These are phyloP conservation scores for Aspergillus hortae DNA, from an alignment of 2,329 filamentous ascomycete genomes.

Conservation along the genomic window DNA sequence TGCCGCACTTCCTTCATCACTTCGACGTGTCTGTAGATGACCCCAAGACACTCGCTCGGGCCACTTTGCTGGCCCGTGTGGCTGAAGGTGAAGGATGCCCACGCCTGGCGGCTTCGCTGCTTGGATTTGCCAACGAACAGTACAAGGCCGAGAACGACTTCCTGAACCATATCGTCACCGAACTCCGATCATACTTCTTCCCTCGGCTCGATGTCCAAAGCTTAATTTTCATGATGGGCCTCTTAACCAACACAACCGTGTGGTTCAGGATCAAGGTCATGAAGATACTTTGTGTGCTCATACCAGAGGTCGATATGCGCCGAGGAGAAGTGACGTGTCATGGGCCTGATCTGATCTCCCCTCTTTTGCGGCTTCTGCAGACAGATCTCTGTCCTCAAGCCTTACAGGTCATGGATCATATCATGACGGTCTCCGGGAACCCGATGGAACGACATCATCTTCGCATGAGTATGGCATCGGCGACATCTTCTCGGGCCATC, in stretches of 20 bases:
- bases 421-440: conserved; percentile 89
- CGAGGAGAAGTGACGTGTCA: conserved; percentile 85
- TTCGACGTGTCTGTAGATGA: conserved; percentile 65
- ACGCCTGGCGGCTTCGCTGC: conserved; percentile 65
- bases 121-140: conserved; percentile 64
- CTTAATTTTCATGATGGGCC: conserved; percentile 83
- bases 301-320: conserved; percentile 89
- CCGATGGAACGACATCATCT: conserved; percentile 92
- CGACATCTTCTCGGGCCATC: conserved; percentile 74
- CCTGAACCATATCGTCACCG: conserved; percentile 66
- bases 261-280: conserved; percentile 95
- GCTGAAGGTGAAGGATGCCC: conserved; percentile 69
- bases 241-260: conserved; percentile 80
- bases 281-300: conserved; percentile 78
- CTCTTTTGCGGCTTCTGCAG: conserved; percentile 80
- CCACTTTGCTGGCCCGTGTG: conserved; percentile 66
- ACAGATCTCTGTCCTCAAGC: conserved; percentile 93
- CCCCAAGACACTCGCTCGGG: conserved; percentile 57
- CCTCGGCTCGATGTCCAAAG: conserved; percentile 78
- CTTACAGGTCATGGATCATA: conserved; percentile 84
- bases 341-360: conserved; percentile 92
- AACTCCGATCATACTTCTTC: conserved; percentile 74
- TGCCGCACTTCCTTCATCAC: conserved; percentile 77
- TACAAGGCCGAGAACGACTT: conserved; percentile 72
- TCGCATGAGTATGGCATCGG: conserved; percentile 94